These are phyloP conservation scores for Gossypioides kirkii DNA, from an alignment of 345 rosid species.

Conservation along the genomic window DNA sequence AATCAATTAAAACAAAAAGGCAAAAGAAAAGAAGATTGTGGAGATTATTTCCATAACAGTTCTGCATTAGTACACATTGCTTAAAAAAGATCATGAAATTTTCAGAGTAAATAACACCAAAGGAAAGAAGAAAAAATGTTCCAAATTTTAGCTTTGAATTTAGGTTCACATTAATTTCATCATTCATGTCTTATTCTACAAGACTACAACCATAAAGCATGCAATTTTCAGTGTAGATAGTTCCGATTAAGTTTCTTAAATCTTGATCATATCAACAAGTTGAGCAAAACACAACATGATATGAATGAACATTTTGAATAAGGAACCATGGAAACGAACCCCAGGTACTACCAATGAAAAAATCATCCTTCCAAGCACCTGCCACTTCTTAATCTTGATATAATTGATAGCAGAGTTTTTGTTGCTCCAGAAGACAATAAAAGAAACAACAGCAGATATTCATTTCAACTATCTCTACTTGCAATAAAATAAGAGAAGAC, in stretches of 20 bases:
- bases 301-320: background rate
- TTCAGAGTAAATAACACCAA: background rate
- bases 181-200: background rate
- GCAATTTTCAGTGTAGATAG: background rate
- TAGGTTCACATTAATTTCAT: background rate
- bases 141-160: background rate
- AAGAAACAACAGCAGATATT: background rate
- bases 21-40: background rate
- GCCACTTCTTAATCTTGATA: background rate
- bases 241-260: background rate
- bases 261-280: background rate
- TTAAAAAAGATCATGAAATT: background rate
- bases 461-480: background rate
- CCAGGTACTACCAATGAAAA: background rate
- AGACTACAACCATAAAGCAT: background rate
- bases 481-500: constrained; percentile 2
- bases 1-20: constrained; percentile 1
- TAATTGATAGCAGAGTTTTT: background rate
- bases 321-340: background rate
- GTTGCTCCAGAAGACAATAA: background rate
- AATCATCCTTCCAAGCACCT: background rate
- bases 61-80: background rate
- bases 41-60: background rate
- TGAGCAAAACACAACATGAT: background rate
- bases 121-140: background rate